Percentiles rank a stretch among this genome's conserved stretches.
Conservation (phyloP, 108 stramenopile species). For the Cyclotella choctawhatcheeana region DNA sequence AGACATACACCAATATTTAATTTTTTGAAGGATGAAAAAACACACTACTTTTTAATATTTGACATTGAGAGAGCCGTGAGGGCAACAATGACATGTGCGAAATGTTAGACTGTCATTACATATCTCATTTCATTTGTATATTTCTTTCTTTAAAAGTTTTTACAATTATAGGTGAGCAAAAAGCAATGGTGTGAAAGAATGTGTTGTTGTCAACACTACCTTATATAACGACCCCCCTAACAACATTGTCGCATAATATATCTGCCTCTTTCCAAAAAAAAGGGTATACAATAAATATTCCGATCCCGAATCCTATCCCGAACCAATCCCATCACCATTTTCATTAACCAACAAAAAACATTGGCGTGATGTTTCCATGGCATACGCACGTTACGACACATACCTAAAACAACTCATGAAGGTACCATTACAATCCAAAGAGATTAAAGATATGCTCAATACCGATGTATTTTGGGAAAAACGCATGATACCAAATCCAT, state of each 20-base stretch:
- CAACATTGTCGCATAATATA: too few species aligned
- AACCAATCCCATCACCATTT: slow-evolving; percentile 19
- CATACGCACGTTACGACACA: slow-evolving; percentile 19
- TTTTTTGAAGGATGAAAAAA: too few species aligned
- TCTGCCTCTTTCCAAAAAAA: too few species aligned
- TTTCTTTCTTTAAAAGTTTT: slow-evolving; percentile 2
- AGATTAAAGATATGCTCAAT: slow-evolving; percentile 24
- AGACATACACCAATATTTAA: too few species aligned
- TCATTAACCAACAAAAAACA: slow-evolving; percentile 12
- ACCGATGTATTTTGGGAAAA: slow-evolving; percentile 21
- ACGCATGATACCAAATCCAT: slow-evolving; percentile 37
- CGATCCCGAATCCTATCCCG: background rate
- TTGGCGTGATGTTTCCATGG: slow-evolving; percentile 19
- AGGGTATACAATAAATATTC: slow-evolving; percentile 3
- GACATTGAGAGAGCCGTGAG: too few species aligned
- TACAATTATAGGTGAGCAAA: slow-evolving; percentile 45
- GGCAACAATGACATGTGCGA: too few species aligned
- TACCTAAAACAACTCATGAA: slow-evolving; percentile 35
- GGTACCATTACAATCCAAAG: slow-evolving; percentile 21
- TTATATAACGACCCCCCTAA: too few species aligned
- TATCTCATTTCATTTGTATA: background rate
- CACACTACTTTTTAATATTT: too few species aligned
- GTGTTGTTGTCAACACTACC: too few species aligned
- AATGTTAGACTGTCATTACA: background rate
- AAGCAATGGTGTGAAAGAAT: too few species aligned